Conservation (phyloP, 257 asterid genomes). For the Misopates orontium region DNA sequence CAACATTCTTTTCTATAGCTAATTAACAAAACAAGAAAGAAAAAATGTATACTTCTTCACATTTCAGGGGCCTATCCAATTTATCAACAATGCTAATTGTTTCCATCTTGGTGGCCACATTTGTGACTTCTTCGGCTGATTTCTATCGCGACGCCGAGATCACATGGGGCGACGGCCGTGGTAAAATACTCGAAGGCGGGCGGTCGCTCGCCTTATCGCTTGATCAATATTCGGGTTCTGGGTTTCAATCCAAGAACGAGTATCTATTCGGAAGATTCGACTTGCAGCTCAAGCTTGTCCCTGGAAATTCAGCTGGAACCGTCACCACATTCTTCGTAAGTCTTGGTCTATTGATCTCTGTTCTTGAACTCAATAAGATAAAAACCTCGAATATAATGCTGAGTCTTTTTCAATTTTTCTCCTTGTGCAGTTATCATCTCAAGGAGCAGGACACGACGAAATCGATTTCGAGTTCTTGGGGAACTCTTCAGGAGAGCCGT, state of each 20-base stretch:
- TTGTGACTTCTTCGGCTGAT: constrained; percentile 26
- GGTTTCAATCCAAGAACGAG: constrained; percentile 35
- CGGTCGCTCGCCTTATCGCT: constrained; percentile 24
- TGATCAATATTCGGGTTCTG: constrained; percentile 32
- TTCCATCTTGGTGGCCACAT: neutral
- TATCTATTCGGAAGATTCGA: constrained; percentile 30
- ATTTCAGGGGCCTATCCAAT: neutral
- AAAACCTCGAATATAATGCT: neutral
- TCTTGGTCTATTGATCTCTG: neutral
- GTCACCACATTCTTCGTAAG: constrained; percentile 32
- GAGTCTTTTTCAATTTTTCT: neutral
- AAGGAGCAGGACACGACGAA: constrained; percentile 38
- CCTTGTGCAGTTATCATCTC: constrained; percentile 34
- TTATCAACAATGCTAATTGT: neutral
- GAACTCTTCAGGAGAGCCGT: constrained; percentile 38
- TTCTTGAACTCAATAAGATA: neutral
- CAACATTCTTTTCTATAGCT: neutral
- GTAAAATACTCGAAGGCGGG: constrained; percentile 37
- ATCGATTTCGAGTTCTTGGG: constrained; percentile 45
- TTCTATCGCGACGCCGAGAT: constrained; percentile 34
- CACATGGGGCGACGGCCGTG: constrained; percentile 43
- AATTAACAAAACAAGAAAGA: neutral
- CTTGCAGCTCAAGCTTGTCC: constrained; percentile 31
- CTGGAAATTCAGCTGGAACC: constrained; percentile 33
- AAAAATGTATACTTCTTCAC: no score